A percentile compares a stretch with the other conserved stretches of the same genome.
Evolutionary conservation across 139 green algal genomes (phyloP).

Genomic region (Picochlorum sp.): DNA sequence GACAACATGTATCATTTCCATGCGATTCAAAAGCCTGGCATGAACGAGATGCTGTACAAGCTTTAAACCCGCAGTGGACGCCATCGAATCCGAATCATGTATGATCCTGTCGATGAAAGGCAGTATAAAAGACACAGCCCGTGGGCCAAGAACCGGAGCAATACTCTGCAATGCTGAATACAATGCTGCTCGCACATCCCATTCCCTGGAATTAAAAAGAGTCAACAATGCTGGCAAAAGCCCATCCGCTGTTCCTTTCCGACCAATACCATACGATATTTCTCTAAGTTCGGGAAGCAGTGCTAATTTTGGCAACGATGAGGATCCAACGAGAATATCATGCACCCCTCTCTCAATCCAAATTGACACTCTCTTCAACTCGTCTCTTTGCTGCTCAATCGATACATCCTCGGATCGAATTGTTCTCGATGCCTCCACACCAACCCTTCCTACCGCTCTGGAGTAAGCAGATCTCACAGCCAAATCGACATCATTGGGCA

Average conservation of each 20-base stretch:
- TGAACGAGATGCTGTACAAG: constrained; percentile 48
- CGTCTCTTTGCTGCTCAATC: constrained; percentile 20
- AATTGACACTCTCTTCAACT: constrained; percentile 27
- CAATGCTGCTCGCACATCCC: constrained; percentile 40
- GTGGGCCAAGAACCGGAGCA: constrained; percentile 25
- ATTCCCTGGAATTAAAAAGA: constrained; percentile 84
- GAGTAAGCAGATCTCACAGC: constrained; percentile 33
- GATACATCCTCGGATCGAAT: constrained; percentile 11
- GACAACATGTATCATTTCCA: constrained; percentile 40
- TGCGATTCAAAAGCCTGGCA: constrained; percentile 18
- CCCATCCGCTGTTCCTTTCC: constrained; percentile 59
- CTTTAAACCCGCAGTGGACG: constrained; percentile 52
- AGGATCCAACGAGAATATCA: constrained; percentile 67
- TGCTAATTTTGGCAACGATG: constrained; percentile 43
- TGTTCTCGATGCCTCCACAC: background rate
- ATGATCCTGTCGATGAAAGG: constrained; percentile 84
- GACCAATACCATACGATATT: constrained; percentile 40
- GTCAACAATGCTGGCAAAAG: constrained; percentile 91
- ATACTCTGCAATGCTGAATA: constrained; percentile 22
- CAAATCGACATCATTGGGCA: constrained; percentile 80
- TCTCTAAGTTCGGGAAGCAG: constrained; percentile 39
- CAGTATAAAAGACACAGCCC: constrained; percentile 76
- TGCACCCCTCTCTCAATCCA: constrained; percentile 60
- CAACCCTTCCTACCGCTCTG: background rate
- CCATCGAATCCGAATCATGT: constrained; percentile 44